These are phyloP conservation scores for Luffa aegyptiaca DNA, from an alignment of 306 rosid species.

Conservation along the genomic window DNA sequence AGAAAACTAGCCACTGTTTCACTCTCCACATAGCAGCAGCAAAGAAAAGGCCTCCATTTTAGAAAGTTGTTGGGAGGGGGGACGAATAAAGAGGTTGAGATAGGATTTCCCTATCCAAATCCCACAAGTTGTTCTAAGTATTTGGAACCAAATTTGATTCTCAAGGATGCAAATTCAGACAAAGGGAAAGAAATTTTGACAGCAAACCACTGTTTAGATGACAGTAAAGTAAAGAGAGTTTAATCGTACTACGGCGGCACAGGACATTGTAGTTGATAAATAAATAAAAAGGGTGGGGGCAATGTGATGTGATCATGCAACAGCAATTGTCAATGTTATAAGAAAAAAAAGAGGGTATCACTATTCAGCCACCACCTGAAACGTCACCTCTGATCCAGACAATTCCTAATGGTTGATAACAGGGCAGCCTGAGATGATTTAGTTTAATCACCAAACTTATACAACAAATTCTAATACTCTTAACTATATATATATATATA, in stretches of 20 bases:
- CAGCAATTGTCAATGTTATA: conserved; percentile 6
- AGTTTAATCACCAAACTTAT: not conserved
- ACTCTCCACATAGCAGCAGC: not conserved
- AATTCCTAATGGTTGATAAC: not conserved
- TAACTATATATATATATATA: not conserved
- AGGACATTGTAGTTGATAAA: not conserved
- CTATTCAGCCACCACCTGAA: conserved; percentile 16
- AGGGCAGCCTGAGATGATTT: not conserved
- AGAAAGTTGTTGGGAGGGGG: not conserved
- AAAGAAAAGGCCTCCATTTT: not conserved
- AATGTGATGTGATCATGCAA: conserved; percentile 6
- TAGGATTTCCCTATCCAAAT: not conserved
- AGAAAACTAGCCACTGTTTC: not conserved
- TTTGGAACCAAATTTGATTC: not conserved
- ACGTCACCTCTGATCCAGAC: conserved; percentile 9
- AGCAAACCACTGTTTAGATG: not conserved
- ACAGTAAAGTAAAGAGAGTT: conserved; percentile 6
- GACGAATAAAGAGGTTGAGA: not conserved
- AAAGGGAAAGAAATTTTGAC: not conserved
- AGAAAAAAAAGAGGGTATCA: not conserved
- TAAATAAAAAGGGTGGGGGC: not conserved
- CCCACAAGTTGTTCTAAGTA: not conserved
- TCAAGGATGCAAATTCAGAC: not conserved
- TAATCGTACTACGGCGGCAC: not conserved
- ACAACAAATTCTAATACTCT: not conserved